Conservation (phyloP, 129 eudicot genomes). For the Erigeron canadensis region DNA sequence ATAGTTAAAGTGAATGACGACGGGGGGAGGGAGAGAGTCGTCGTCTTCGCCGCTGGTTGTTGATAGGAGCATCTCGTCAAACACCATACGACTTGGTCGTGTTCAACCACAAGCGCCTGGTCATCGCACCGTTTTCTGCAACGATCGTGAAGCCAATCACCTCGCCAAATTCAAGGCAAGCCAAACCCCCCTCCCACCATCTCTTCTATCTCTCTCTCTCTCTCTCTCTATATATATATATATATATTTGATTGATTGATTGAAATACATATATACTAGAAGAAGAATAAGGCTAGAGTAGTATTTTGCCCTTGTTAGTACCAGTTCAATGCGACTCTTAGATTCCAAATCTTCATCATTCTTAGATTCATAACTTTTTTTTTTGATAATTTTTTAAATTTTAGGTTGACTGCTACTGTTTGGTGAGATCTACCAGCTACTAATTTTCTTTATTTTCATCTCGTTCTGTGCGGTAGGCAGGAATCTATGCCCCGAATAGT, state of each 20-base stretch:
- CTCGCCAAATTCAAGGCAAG: slow-evolving; percentile 76
- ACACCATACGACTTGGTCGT: slow-evolving; percentile 78
- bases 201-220: neutral
- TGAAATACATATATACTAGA: neutral
- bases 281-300: no score
- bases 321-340: no score
- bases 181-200: neutral
- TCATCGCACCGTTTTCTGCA: slow-evolving; percentile 88
- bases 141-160: slow-evolving; percentile 86
- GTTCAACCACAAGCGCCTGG: slow-evolving; percentile 99
- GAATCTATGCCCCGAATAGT: no score
- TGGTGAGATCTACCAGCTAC: no score
- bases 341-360: no score
- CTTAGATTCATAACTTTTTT: no score
- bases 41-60: slow-evolving; percentile 37
- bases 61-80: slow-evolving; percentile 36
- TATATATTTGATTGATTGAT: neutral
- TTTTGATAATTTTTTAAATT: no score
- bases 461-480: no score
- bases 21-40: slow-evolving; percentile 42
- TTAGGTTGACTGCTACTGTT: no score
- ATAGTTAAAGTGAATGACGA: slow-evolving; percentile 33
- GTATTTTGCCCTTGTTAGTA: no score
- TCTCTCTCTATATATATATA: no score
- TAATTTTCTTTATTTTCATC: no score